phyloP scores from a whole-genome alignment of 2,329 filamentous ascomycete species.

The Venturiaceae sp. region DNA sequence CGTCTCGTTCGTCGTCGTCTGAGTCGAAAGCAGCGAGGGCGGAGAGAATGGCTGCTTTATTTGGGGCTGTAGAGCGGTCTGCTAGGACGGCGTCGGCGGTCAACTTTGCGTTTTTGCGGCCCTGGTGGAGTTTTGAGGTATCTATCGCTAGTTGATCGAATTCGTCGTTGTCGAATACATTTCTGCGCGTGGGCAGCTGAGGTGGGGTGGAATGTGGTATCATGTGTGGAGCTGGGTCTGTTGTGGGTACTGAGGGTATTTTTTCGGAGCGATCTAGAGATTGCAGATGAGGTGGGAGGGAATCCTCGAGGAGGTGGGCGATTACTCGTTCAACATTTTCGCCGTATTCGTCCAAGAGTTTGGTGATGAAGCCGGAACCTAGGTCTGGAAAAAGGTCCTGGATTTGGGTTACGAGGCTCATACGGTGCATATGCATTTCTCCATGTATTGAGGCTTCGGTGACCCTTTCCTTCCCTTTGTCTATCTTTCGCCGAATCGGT shows the following conservation, averaged over 20 bases:
- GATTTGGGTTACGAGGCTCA: conserved; percentile 81
- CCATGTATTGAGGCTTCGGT: conserved; percentile 25
- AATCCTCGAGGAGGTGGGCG: conserved; percentile 70
- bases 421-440: conserved; percentile 64
- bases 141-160: conserved; percentile 62
- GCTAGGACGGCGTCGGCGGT: conserved; percentile 65
- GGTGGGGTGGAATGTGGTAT: conserved; percentile 49
- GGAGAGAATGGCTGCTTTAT: conserved; percentile 79
- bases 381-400: conserved; percentile 88
- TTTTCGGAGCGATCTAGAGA: conserved; percentile 54
- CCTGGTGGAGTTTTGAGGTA: conserved; percentile 63
- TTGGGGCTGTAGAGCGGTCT: conserved; percentile 54
- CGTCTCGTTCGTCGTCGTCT: conserved; percentile 92
- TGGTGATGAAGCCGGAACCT: conserved; percentile 71
- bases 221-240: conserved; percentile 27
- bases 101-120: conserved; percentile 53
- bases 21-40: conserved; percentile 83
- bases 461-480: conserved; percentile 54
- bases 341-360: conserved; percentile 67
- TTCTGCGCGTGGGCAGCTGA: conserved; percentile 49
- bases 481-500: conserved; percentile 45
- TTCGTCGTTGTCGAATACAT: conserved; percentile 72
- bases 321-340: conserved; percentile 73
- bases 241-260: conserved; percentile 24
- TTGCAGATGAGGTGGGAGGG: conserved; percentile 59